phyloP scores from a whole-genome alignment of 2,329 filamentous ascomycete genomes.

The Alternaria ethzedia region DNA sequence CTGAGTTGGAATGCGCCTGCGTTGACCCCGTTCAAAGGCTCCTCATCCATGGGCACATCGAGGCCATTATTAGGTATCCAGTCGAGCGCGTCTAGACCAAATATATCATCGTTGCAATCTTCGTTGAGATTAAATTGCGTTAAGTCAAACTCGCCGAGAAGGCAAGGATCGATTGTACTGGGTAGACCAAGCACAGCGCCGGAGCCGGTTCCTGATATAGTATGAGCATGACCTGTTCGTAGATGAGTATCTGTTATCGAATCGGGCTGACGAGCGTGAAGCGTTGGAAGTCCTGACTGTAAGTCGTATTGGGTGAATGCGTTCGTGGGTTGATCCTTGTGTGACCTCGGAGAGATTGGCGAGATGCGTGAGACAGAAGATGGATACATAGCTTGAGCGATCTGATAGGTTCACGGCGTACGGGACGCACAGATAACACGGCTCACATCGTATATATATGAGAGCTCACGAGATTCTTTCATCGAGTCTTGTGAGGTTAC shows the following conservation, averaged over 20 bases:
- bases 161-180: constrained; percentile 1
- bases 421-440: constrained; percentile 8
- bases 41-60: neutral
- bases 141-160: constrained; percentile 9
- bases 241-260: constrained; percentile 2
- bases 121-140: neutral
- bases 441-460: constrained; percentile 22
- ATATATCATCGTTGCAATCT: neutral
- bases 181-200: constrained; percentile 11
- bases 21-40: neutral
- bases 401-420: constrained; percentile 2
- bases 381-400: constrained; percentile 9
- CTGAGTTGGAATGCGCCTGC: neutral
- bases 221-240: neutral
- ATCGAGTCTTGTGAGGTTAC: constrained; percentile 9
- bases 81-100: neutral
- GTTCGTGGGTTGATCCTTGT: neutral
- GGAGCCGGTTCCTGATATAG: neutral
- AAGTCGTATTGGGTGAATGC: neutral
- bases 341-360: neutral
- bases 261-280: neutral
- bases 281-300: neutral
- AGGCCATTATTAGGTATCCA: neutral
- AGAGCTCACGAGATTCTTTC: constrained; percentile 25
- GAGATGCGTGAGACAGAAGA: neutral